Evolutionary conservation across 441 rosid species (phyloP), one percentile per base, ranked within the genome.

Genomic region (Corymbia citriodora): DNA sequence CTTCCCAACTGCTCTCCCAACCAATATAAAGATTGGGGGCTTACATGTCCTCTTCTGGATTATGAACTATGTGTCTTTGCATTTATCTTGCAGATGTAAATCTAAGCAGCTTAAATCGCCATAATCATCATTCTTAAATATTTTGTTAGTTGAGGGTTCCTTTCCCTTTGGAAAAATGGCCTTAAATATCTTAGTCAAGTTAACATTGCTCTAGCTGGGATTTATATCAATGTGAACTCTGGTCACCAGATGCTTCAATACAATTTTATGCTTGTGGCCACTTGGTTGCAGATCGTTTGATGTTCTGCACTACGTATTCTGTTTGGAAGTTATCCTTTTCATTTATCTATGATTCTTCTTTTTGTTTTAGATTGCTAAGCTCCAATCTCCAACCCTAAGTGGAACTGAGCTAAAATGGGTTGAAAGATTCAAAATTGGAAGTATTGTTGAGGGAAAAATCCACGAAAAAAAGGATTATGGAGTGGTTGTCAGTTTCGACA

Each of bases 381-480:
- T 97, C 89, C 98, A 96, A 91, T 92, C 93, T 87, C 92, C 95
- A 49, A 94, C 93, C 79, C 63, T 92, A 52, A 90, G 89, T 82
- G 96, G 92, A 88, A 91, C 92, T 85, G 95, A 92, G 90, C 89
- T 93, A 89, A 93, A 93, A 72, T 97, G 99, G 99, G 92, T 93
- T 89, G 98, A 97, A 93, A 96, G 94, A 89, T 96, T 97, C 92
- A 89, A 92, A 31, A 92, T 97, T 93, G 99, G 99, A 89, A 92
- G 96, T 89, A 88, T 94, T 45, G 70, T 96, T 88, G 98, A 96
- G 92, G 99, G 97, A 91, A 95, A 94, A 94, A 91, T 97, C 91
- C 95, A 94, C 88, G 97, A 97, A 93, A 92, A 93, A 88, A 96
- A 97, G 93, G 99, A 97, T 90, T 94, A 94, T 89, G 99, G 99